These are phyloP conservation scores for Hyaloscypha variabilis DNA, from an alignment of 495 filamentous ascomycete genomes.

Conservation along the genomic window DNA sequence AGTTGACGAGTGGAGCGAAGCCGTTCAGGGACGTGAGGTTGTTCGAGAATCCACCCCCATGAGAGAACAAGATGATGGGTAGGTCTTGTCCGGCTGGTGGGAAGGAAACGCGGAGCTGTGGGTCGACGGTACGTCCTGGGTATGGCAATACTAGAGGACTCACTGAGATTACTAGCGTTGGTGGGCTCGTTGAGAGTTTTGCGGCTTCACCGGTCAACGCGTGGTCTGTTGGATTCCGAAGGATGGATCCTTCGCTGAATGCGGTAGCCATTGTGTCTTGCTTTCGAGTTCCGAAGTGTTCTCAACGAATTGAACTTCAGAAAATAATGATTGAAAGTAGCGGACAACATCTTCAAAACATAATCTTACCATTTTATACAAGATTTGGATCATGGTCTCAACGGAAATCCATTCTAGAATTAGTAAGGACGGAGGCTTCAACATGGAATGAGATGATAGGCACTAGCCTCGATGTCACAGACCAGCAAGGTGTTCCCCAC, in stretches of 20 bases:
- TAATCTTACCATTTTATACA: too few relatives aligned
- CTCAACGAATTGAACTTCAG: constrained; percentile 33
- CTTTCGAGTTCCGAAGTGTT: too few relatives aligned
- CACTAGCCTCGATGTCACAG: constrained; percentile 3
- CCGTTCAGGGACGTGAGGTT: constrained; percentile 47
- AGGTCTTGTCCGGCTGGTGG: constrained; percentile 37
- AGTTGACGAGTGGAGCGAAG: constrained; percentile 45
- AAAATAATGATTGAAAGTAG: constrained; percentile 6
- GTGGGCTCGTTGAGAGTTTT: constrained; percentile 37
- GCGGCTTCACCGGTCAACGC: constrained; percentile 41
- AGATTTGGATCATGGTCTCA: too few relatives aligned
- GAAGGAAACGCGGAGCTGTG: constrained; percentile 38
- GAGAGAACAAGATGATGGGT: constrained; percentile 42
- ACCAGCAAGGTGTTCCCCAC: neutral
- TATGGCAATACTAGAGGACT: constrained; percentile 41
- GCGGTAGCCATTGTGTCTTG: constrained; percentile 29
- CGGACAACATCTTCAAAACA: neutral
- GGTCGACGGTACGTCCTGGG: constrained; percentile 34
- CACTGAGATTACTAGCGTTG: constrained; percentile 40
- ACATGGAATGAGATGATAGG: neutral
- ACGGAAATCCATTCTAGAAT: neutral
- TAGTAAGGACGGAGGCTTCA: neutral
- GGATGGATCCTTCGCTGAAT: constrained; percentile 6
- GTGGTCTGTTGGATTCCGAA: constrained; percentile 30
- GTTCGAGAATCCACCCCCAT: constrained; percentile 46